A percentile compares a stretch with the other conserved stretches of the same genome.
phyloP scores from a whole-genome alignment of 345 rosid genomes.

The Eucalyptus tenuipes region DNA sequence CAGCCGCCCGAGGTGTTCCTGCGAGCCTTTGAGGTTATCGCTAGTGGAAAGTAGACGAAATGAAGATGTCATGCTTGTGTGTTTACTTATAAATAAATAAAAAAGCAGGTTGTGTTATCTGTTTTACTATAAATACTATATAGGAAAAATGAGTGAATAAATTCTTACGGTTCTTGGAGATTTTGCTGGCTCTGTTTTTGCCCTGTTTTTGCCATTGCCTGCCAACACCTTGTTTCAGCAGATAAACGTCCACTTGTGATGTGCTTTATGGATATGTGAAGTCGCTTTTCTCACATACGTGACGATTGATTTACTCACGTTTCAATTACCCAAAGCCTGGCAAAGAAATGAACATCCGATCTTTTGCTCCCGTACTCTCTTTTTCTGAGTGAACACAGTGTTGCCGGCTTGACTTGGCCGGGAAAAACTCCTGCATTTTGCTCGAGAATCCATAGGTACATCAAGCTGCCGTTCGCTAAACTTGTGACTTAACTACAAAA shows the following conservation, averaged over 20 bases:
- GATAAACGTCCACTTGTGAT: not conserved
- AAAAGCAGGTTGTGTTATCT: not conserved
- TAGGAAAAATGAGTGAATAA: not conserved
- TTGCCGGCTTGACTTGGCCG: not conserved
- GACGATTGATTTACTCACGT: not conserved
- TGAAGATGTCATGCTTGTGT: not conserved
- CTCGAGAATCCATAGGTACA: not conserved
- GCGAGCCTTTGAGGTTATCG: constrained; percentile 33
- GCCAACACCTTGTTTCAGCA: not conserved
- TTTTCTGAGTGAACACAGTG: not conserved
- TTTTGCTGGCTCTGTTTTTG: not conserved
- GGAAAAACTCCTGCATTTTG: not conserved
- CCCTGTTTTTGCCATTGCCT: not conserved
- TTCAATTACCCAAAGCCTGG: not conserved
- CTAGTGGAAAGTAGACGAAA: not conserved
- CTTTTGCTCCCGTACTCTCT: not conserved
- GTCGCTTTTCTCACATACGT: not conserved
- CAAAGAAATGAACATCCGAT: not conserved
- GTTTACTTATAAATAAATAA: not conserved
- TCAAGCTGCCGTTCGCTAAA: not conserved
- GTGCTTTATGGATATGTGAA: not conserved
- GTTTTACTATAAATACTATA: not conserved
- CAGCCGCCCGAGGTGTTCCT: constrained; percentile 66
- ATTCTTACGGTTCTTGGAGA: not conserved
- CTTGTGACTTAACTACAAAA: not conserved